Conservation (phyloP, 352 stramenopile species). For the Plasmopara halstedii region DNA sequence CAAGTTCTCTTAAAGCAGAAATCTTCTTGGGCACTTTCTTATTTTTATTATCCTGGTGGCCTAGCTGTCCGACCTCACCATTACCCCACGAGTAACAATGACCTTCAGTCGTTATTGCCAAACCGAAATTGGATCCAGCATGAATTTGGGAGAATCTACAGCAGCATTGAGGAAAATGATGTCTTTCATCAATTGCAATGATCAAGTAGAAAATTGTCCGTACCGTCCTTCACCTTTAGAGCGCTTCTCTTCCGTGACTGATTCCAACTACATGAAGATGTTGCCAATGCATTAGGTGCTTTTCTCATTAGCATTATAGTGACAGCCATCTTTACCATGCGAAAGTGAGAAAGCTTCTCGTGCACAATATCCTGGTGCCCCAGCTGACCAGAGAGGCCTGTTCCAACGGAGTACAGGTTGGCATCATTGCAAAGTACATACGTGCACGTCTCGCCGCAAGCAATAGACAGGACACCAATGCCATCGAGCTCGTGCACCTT, state of each 20-base stretch:
- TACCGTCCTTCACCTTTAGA: constrained; percentile 68
- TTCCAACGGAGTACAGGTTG: constrained; percentile 72
- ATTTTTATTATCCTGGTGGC: constrained; percentile 81
- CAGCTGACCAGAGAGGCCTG: constrained; percentile 46
- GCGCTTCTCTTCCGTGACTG: constrained; percentile 65
- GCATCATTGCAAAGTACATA: constrained; percentile 58
- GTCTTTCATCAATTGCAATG: neutral
- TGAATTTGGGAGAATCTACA: constrained; percentile 49
- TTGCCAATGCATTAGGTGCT: neutral
- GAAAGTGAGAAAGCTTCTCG: constrained; percentile 71
- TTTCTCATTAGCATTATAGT: neutral
- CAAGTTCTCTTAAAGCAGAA: constrained; percentile 67
- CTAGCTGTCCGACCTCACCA: constrained; percentile 64
- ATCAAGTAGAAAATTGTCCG: neutral
- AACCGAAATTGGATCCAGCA: constrained; percentile 51
- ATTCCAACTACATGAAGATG: constrained; percentile 39
- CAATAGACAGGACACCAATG: constrained; percentile 58
- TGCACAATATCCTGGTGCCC: constrained; percentile 73
- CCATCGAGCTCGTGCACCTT: constrained; percentile 51
- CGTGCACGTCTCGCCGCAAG: constrained; percentile 53
- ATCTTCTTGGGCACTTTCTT: constrained; percentile 84
- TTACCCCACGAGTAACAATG: constrained; percentile 80
- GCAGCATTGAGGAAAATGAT: neutral
- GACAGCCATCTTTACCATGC: constrained; percentile 31
- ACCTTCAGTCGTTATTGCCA: constrained; percentile 46